phyloP scores from a whole-genome alignment of 2,329 filamentous ascomycete species.

The Paecilomyces sp. region DNA sequence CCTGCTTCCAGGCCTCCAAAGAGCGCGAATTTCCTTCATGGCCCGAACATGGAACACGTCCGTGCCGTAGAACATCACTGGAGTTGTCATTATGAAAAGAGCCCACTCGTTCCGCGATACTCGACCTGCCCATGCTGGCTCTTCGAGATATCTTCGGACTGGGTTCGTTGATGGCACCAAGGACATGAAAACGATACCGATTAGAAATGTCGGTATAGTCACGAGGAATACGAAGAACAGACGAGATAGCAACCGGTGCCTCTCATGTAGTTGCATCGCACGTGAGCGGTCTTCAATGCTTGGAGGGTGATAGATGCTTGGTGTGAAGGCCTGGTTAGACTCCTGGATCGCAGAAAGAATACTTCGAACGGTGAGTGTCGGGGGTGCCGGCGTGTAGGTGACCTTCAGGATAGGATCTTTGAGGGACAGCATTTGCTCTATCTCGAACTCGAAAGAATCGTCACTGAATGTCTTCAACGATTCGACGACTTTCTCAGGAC shows the following conservation, averaged over 20 bases:
- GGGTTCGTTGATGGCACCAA: conserved; percentile 57
- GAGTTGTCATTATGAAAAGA: conserved; percentile 73
- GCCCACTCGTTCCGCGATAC: conserved; percentile 72
- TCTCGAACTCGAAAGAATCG: conserved; percentile 29
- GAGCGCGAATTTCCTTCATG: conserved; percentile 65
- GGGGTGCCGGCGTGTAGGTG: conserved; percentile 61
- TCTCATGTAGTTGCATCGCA: conserved; percentile 63
- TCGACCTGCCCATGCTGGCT: conserved; percentile 59
- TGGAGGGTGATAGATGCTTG: conserved; percentile 69
- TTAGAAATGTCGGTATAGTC: conserved; percentile 74
- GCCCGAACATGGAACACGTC: conserved; percentile 77
- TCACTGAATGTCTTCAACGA: conserved; percentile 42
- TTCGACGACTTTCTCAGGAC: conserved; percentile 44
- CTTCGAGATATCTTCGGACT: conserved; percentile 60
- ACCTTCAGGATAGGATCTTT: conserved; percentile 63
- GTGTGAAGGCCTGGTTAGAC: conserved; percentile 58
- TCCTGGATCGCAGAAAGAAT: conserved; percentile 63
- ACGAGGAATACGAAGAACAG: conserved; percentile 61
- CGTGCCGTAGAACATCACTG: conserved; percentile 79
- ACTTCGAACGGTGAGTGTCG: conserved; percentile 65
- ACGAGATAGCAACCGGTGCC: conserved; percentile 61
- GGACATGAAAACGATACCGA: conserved; percentile 89
- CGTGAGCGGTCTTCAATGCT: conserved; percentile 77
- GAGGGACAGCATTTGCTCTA: conserved; percentile 43
- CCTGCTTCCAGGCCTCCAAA: conserved; percentile 71